These are phyloP conservation scores for Haplosporangium sp. DNA, from an alignment of 371 early-diverging fungal species.

Conservation along the genomic window DNA sequence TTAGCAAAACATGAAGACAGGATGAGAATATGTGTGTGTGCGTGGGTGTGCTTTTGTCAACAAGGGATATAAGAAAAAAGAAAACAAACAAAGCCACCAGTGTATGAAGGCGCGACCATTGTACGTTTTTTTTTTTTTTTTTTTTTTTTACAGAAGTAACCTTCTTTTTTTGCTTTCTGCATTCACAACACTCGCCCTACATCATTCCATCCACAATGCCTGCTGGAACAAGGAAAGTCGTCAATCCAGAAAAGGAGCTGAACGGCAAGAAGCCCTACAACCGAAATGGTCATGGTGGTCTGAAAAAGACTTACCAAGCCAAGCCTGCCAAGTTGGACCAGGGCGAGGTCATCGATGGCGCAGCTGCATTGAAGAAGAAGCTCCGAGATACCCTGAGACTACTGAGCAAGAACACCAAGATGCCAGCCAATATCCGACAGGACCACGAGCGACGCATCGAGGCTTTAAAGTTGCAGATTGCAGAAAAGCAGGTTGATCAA, in stretches of 20 bases:
- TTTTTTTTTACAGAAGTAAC: constrained; percentile 11
- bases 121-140: constrained; percentile 31
- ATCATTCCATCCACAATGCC: constrained; percentile 23
- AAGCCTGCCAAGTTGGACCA: constrained; percentile 40
- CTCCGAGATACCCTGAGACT: constrained; percentile 50
- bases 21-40: too few relatives aligned
- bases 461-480: constrained; percentile 50
- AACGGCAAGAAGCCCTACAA: constrained; percentile 49
- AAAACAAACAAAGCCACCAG: too few relatives aligned
- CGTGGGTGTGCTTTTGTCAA: too few relatives aligned
- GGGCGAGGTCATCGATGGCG: constrained; percentile 35
- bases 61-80: too few relatives aligned
- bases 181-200: neutral
- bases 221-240: constrained; percentile 30
- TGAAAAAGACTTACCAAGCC: constrained; percentile 38
- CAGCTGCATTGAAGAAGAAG: constrained; percentile 50
- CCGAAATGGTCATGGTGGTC: constrained; percentile 11
- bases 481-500: constrained; percentile 51
- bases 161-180: neutral
- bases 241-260: constrained; percentile 54
- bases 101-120: too few relatives aligned
- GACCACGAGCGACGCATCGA: constrained; percentile 46
- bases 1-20: too few relatives aligned
- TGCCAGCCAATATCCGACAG: constrained; percentile 45
- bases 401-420: constrained; percentile 39